phyloP scores from a whole-genome alignment of 306 rosid species.

The Fragaria iinumae region DNA sequence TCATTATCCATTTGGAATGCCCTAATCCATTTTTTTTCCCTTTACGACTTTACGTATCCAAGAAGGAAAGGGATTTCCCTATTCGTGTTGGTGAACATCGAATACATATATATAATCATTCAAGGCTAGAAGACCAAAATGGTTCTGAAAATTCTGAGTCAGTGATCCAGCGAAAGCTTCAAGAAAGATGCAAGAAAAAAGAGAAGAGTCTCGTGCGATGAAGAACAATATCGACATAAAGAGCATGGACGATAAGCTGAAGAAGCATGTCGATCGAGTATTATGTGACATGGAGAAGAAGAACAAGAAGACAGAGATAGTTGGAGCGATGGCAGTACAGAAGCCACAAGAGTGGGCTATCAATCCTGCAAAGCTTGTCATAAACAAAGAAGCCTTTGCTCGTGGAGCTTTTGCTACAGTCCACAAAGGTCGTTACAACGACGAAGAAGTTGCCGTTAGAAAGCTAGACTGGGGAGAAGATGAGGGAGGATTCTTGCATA shows the following conservation, averaged over 20 bases:
- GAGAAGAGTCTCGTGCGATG: too few relatives aligned
- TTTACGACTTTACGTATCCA: neutral
- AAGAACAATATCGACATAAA: too few relatives aligned
- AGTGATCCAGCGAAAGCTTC: too few relatives aligned
- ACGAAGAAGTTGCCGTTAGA: neutral
- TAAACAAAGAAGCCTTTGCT: neutral
- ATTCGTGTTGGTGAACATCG: neutral
- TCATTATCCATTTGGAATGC: neutral
- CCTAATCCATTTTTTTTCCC: neutral
- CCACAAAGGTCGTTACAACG: neutral
- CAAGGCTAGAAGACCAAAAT: neutral
- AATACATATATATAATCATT: neutral
- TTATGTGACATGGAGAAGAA: too few relatives aligned
- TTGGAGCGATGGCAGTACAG: too few relatives aligned
- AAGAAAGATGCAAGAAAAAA: too few relatives aligned
- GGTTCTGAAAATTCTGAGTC: neutral
- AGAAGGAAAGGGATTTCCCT: neutral
- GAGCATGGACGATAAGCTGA: too few relatives aligned
- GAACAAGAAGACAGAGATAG: too few relatives aligned
- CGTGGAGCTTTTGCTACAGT: neutral
- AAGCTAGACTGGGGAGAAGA: slow-evolving; percentile 1
- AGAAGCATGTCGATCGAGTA: too few relatives aligned
- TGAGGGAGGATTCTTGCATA: neutral
- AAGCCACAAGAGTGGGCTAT: too few relatives aligned
- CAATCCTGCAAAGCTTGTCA: neutral